Percentiles rank a stretch among this genome's conserved stretches.
phyloP scores from a whole-genome alignment of 345 rosid genomes.

The Schrenkiella parvula region DNA sequence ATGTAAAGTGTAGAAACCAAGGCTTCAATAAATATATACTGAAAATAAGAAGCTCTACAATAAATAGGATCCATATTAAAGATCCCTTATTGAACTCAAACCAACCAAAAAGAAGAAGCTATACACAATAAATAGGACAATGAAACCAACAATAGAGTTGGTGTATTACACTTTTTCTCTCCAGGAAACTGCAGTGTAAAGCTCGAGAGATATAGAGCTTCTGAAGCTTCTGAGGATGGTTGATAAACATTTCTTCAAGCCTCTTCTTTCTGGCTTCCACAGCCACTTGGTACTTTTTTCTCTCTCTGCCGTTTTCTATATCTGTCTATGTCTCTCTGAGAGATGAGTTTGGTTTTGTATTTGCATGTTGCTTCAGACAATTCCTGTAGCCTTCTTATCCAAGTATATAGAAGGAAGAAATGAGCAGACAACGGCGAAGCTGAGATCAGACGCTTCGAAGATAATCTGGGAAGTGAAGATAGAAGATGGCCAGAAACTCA shows the following conservation, averaged over 20 bases:
- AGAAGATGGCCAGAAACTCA: conserved; percentile 20
- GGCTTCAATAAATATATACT: not conserved
- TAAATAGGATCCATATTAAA: not conserved
- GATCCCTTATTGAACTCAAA: not conserved
- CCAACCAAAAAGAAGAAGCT: not conserved
- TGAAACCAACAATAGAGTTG: not conserved
- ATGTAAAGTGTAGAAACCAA: not conserved
- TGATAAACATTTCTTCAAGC: conserved; percentile 19
- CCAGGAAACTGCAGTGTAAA: not conserved
- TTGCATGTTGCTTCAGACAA: conserved; percentile 14
- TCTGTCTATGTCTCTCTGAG: not conserved
- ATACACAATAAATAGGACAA: not conserved
- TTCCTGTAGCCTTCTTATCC: conserved; percentile 17
- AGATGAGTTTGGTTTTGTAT: not conserved
- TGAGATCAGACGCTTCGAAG: conserved; percentile 19
- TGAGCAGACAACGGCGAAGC: not conserved
- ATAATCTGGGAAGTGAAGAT: conserved; percentile 18
- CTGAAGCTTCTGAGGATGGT: not conserved
- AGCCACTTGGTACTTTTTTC: conserved; percentile 6
- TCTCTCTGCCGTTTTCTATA: not conserved
- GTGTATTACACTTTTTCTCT: not conserved
- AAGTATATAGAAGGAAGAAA: not conserved
- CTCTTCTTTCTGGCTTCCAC: conserved; percentile 23
- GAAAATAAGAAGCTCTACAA: not conserved
- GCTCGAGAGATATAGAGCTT: not conserved